phyloP scores from a whole-genome alignment of 305 asterid species.

The Solanum aculeatissimum region DNA sequence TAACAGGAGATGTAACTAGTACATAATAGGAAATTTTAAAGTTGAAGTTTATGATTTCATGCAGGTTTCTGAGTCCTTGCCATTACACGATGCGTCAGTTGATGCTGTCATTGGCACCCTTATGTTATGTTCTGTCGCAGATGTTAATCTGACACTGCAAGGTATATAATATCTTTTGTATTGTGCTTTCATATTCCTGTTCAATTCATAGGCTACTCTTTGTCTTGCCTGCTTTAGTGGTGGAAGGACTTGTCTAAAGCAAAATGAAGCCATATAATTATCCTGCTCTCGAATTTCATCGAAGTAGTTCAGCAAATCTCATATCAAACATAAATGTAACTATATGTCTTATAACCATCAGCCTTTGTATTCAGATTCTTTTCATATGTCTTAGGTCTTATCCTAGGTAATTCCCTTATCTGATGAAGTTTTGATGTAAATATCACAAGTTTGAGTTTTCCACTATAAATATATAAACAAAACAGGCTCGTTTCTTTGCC shows the following conservation, averaged over 20 bases:
- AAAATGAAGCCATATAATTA: neutral
- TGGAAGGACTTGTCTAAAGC: neutral
- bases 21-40: neutral
- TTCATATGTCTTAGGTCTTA: neutral
- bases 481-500: neutral
- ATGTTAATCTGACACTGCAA: constrained; percentile 57
- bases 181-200: neutral
- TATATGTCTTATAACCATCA: neutral
- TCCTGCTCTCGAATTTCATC: neutral
- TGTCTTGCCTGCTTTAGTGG: neutral
- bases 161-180: constrained; percentile 25
- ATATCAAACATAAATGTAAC: neutral
- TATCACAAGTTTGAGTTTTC: neutral
- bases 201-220: neutral
- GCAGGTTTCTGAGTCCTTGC: constrained; percentile 89
- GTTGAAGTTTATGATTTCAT: neutral
- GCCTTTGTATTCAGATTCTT: neutral
- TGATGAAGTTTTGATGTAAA: neutral
- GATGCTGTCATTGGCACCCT: constrained; percentile 90
- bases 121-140: constrained; percentile 73
- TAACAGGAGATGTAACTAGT: neutral
- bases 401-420: neutral
- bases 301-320: neutral
- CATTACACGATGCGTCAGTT: constrained; percentile 64
- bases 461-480: neutral